Conservation (phyloP, 2,329 filamentous ascomycete species). For the Aureobasidium leucospermi region DNA sequence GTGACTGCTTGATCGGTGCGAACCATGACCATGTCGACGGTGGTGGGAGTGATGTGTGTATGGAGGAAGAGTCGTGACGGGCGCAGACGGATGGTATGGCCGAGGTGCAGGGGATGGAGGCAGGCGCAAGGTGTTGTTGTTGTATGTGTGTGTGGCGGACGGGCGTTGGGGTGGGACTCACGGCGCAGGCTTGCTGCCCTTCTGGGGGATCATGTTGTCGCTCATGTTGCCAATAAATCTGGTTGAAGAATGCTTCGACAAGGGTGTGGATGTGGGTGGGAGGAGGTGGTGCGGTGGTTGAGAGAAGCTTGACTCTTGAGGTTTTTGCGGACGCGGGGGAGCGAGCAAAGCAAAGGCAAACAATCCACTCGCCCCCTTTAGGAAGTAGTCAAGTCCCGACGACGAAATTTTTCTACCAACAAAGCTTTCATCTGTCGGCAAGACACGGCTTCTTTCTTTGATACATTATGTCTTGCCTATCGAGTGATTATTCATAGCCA, state of each 20-base stretch:
- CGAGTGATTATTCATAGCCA: background rate
- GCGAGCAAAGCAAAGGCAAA: slow-evolving; percentile 3
- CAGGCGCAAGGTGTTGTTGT: background rate
- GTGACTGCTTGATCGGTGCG: background rate
- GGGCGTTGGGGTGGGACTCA: background rate
- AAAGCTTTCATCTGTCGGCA: background rate
- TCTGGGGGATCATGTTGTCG: slow-evolving; percentile 12
- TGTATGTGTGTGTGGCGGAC: background rate
- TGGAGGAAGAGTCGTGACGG: background rate
- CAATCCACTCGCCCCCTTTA: background rate
- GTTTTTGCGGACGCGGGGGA: background rate
- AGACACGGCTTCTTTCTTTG: background rate
- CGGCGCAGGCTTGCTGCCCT: slow-evolving; percentile 12
- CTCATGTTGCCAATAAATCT: background rate
- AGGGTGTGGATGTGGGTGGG: slow-evolving; percentile 5
- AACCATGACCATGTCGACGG: background rate
- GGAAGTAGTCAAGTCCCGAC: background rate
- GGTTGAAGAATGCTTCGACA: slow-evolving; percentile 11
- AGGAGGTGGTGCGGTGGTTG: slow-evolving; percentile 4
- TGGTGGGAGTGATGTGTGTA: background rate
- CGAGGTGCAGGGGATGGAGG: background rate
- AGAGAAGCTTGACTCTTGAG: slow-evolving; percentile 6
- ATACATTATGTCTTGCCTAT: too few species aligned
- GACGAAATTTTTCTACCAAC: slow-evolving; percentile 4
- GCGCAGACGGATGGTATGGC: background rate